Evolutionary conservation across 257 asterid species (phyloP).

Genomic region (Solanum virginianum): DNA sequence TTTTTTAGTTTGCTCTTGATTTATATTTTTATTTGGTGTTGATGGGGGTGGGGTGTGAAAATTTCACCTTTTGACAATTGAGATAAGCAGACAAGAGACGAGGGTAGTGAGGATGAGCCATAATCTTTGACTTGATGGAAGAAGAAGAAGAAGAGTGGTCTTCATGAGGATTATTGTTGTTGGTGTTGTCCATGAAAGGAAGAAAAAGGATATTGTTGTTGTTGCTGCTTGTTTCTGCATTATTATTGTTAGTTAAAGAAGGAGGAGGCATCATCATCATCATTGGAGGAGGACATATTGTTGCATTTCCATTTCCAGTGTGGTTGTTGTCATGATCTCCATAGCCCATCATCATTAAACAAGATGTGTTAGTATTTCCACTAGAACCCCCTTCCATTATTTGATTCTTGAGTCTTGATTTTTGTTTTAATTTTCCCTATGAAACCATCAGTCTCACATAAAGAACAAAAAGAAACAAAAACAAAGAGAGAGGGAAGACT

Average conservation of each 20-base stretch:
- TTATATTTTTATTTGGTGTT: background rate
- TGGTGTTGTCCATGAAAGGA: background rate
- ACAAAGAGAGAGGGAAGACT: background rate
- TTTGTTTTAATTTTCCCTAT: background rate
- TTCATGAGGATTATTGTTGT: background rate
- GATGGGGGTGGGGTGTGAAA: background rate
- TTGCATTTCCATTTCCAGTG: constrained; percentile 17
- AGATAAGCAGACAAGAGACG: constrained; percentile 76
- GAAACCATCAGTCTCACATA: background rate
- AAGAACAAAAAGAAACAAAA: background rate
- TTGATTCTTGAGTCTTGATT: background rate
- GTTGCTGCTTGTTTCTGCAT: constrained; percentile 11
- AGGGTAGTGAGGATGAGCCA: constrained; percentile 85
- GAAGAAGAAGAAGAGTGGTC: background rate
- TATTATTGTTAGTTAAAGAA: constrained; percentile 5
- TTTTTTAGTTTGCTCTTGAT: background rate
- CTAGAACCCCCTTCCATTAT: constrained; percentile 38
- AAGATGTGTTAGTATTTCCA: constrained; percentile 2
- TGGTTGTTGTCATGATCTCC: constrained; percentile 27
- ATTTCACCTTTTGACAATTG: constrained; percentile 72
- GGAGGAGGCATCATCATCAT: constrained; percentile 34
- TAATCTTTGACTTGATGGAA: constrained; percentile 62
- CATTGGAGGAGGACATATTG: constrained; percentile 25
- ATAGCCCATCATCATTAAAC: constrained; percentile 50
- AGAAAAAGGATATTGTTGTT: background rate